A percentile compares a stretch with the other conserved stretches of the same genome.
These are phyloP conservation scores for Withania somnifera DNA, from an alignment of 305 asterid genomes.

Conservation along the genomic window DNA sequence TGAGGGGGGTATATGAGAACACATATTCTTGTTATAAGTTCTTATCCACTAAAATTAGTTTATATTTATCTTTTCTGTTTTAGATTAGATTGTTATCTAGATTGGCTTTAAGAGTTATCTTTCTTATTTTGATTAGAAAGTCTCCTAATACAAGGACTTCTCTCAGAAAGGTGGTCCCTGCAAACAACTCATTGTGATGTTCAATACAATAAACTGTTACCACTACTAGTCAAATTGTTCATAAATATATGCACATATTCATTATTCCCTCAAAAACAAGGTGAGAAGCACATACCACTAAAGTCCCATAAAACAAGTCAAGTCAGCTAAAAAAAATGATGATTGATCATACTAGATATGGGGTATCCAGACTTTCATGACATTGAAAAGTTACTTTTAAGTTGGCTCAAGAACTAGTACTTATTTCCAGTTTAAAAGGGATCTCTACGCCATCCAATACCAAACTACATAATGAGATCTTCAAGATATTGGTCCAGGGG, in stretches of 20 bases:
- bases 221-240: not conserved
- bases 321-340: not conserved
- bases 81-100: not conserved
- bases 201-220: not conserved
- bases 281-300: not conserved
- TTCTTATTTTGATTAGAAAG: not conserved
- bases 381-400: not conserved
- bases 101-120: not conserved
- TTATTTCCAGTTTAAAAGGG: not conserved
- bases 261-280: not conserved
- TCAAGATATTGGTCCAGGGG: not conserved
- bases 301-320: not conserved
- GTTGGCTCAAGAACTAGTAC: not conserved
- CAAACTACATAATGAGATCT: not conserved
- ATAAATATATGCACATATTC: not conserved
- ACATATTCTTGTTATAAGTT: not conserved
- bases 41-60: not conserved
- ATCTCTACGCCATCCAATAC: not conserved
- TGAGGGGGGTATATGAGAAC: not conserved
- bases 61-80: not conserved
- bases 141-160: not conserved
- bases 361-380: not conserved
- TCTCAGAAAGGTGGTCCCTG: not conserved
- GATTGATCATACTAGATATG: not conserved
- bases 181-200: not conserved